A percentile compares a stretch with the other conserved stretches of the same genome.
phyloP scores from a whole-genome alignment of 1,284 basidiomycete genomes.

The Cutaneotrichosporon dermatis region DNA sequence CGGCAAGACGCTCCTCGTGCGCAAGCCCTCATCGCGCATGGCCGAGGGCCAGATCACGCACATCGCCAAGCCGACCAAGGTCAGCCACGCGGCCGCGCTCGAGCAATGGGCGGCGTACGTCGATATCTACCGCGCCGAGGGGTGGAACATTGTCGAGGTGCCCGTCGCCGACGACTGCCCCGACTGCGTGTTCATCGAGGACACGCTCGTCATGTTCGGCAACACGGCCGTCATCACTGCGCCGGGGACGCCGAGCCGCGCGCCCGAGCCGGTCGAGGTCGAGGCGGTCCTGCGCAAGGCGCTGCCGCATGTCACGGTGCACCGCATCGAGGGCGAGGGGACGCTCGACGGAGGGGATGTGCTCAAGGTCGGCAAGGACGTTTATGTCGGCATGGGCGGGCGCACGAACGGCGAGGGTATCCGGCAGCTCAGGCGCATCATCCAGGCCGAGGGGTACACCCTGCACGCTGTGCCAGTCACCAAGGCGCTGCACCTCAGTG shows the following conservation, averaged over 20 bases:
- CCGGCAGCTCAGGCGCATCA: conserved; percentile 4
- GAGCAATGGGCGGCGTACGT: conserved; percentile 6
- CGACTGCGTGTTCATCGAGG: conserved; percentile 12
- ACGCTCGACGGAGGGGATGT: conserved; percentile 13
- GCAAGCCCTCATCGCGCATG: conserved; percentile 3
- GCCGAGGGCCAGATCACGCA: conserved; percentile 14
- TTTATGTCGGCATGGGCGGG: conserved; percentile 7
- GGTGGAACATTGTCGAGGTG: conserved; percentile 6
- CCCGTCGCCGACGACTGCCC: conserved; percentile 8
- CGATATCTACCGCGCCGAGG: not conserved
- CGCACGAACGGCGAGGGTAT: conserved; percentile 11
- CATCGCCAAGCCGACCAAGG: conserved; percentile 1
- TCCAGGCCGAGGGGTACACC: conserved; percentile 3
- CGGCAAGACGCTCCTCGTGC: conserved; percentile 6
- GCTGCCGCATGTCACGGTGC: conserved; percentile 4
- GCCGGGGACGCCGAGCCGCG: not conserved
- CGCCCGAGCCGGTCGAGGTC: conserved; percentile 3
- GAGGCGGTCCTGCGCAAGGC: not conserved
- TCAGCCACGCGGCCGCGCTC: not conserved
- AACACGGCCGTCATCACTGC: conserved; percentile 6
- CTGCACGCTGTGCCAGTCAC: conserved; percentile 5
- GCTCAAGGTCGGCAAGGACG: conserved; percentile 12
- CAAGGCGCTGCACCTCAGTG: conserved; percentile 14
- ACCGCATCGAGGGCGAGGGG: not conserved
- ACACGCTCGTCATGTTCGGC: conserved; percentile 11